Conservation (phyloP, 2,329 filamentous ascomycete genomes). For the Phialophora macrospora region DNA sequence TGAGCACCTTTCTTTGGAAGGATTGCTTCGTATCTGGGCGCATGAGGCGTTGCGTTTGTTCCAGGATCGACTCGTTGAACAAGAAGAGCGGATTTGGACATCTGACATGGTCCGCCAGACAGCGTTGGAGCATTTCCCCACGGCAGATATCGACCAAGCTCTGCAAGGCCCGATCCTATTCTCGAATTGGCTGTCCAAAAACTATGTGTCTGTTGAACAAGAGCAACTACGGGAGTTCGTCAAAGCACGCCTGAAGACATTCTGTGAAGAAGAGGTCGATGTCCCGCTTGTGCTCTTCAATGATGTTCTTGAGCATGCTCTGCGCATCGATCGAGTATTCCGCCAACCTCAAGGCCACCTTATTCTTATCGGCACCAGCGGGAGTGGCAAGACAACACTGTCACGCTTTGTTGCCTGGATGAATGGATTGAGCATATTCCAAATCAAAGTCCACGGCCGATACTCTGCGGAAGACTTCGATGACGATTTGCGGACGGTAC, state of each 20-base stretch:
- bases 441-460: constrained; percentile 99
- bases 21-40: constrained; percentile 94
- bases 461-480: constrained; percentile 99
- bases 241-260: constrained; percentile 93
- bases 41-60: constrained; percentile 96
- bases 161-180: constrained; percentile 93
- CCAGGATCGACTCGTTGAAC: constrained; percentile 92
- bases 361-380: constrained; percentile 97
- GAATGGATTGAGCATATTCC: constrained; percentile 98
- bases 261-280: constrained; percentile 99
- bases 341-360: constrained; percentile 97
- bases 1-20: constrained; percentile 85
- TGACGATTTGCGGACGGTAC: constrained; percentile 90
- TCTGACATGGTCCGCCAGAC: constrained; percentile 84
- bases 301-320: constrained; percentile 94
- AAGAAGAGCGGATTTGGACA: constrained; percentile 95
- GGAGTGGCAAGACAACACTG: constrained; percentile 96
- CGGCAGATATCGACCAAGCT: constrained; percentile 87
- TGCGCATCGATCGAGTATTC: constrained; percentile 98
- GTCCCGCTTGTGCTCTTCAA: constrained; percentile 99
- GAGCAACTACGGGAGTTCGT: constrained; percentile 96
- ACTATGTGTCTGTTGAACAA: constrained; percentile 95
- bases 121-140: constrained; percentile 89
- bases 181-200: constrained; percentile 99
- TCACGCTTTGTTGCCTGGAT: constrained; percentile 99